Base-by-base conservation (phyloP, 441 rosid species). In the Iberis amara region DNA sequence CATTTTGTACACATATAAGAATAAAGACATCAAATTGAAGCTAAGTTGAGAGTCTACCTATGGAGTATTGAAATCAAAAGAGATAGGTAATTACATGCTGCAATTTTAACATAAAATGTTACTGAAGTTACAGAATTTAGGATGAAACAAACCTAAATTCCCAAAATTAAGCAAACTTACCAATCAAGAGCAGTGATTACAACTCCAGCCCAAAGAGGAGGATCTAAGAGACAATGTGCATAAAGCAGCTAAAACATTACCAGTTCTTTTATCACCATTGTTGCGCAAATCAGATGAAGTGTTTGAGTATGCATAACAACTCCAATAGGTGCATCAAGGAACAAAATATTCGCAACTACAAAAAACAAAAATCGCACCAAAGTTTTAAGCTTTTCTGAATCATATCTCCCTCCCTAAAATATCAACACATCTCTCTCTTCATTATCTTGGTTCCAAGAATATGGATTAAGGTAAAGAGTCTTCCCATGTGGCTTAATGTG, bases 381-480 rank as follows among this genome's bases (percentile, higher is more conserved):
- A 55, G 33, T 23, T 47, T 6, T 3, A 48, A 61, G 0, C 50
- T 35, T 61, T 59, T 3, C 3, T 3, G 28, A 61, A 49, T 41
- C 57, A 54, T 27, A 47, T 41, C 8, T 46, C 47, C 39, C 8
- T 41, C 36, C 1, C 7, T 8, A 41, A 32, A 7, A 52, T 10
- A 33, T 2, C 46, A 38, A 32, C 31, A 47, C 30, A 11, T 21
- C 33, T 40, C 12, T 39, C 28, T 10, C 0, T 27, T 3, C 15
- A 46, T 50, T 66, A 87, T 96, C 98, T 77, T 75, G 79, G 71
- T 91, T 91, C 98, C 98, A 91, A 47, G 98, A 81, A 64, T 78
- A 76, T 47, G 86, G 85, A 50, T 91, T 91, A 72, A 80, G 62
- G 77, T 79, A 85, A 41, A 91, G 78, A 55, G 83, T 73, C 73